Evolutionary conservation across 345 rosid genomes (phyloP), one percentile per base, ranked within the genome.

Genomic region (Triadica sebifera): DNA sequence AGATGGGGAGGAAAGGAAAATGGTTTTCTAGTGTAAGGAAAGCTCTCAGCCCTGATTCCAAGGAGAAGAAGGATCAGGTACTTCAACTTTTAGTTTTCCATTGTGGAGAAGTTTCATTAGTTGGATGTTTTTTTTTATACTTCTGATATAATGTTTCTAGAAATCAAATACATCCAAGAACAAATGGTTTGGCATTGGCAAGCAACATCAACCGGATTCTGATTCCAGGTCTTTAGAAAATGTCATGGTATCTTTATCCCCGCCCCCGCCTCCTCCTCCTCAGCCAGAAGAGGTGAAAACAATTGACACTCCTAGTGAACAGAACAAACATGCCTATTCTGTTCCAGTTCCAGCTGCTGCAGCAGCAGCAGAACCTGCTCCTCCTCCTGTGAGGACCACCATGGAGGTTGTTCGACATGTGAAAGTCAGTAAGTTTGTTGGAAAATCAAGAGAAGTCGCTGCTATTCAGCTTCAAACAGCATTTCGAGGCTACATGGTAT

Each of bases 1-100:
- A 84, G 83, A 95, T 95, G 99, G 98, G 99, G 64, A 88, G 79
- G 77, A 92, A 93, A 79, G 97, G 93, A 24, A 95, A 91, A 75
- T 95, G 99, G 99, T 86, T 95, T 82, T 86, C 97, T 41, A 86
- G 83, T 58, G 89, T 95, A 67, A 95, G 85, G 91, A 95, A 89
- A 75, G 93, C 93, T 52, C 88, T 92, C 75, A 90, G 94, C 76
- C 93, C 97, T 13, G 87, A 90, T 16, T 85, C 97, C 17, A 88
- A 84, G 75, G 86, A 78, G 79, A 85, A 78, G 81, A 86, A 81
- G 76, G 83, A 88, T 19, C 75, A 78, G 89, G 92, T 88, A 75
- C 24, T 49, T 22, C 46, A 8, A 4, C 39, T 8, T 49, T 22
- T 46, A 0, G n/a, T 64, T 64, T 84, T 29, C 25, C 38, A 29